A percentile compares a stretch with the other conserved stretches of the same genome.
Conservation (phyloP, 2,329 filamentous ascomycete species). For the Hansfordia pulvinata region DNA sequence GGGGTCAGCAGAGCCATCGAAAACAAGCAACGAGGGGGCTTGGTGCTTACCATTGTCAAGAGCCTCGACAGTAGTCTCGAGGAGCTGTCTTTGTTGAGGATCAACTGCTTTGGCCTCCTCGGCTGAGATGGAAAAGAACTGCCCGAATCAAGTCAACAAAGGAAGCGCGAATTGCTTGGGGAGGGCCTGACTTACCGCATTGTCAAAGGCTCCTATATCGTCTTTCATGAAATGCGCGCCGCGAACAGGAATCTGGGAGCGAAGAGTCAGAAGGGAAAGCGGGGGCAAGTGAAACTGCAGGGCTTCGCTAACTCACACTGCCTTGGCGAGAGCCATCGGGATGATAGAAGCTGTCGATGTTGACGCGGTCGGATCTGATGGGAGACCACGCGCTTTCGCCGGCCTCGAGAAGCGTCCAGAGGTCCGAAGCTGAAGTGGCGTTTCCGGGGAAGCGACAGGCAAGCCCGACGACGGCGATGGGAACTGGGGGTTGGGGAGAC, state of each 20-base stretch:
- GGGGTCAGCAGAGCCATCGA: background rate
- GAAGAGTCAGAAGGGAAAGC: too few relatives aligned
- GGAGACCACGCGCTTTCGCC: too few relatives aligned
- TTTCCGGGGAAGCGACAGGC: constrained; percentile 2
- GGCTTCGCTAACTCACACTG: too few relatives aligned
- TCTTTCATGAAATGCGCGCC: constrained; percentile 37
- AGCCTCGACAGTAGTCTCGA: constrained; percentile 10
- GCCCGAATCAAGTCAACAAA: too few relatives aligned
- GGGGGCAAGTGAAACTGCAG: too few relatives aligned
- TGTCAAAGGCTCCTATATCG: constrained; percentile 33
- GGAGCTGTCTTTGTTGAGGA: background rate
- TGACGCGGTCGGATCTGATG: too few relatives aligned
- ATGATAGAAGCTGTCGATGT: too few relatives aligned
- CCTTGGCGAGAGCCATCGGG: too few relatives aligned
- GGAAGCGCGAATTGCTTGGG: too few relatives aligned
- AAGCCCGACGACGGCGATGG: constrained; percentile 3
- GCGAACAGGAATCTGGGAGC: constrained; percentile 27
- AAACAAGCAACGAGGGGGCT: background rate
- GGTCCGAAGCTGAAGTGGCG: background rate
- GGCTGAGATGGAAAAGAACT: background rate
- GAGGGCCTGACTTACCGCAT: constrained; percentile 22
- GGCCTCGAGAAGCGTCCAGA: background rate
- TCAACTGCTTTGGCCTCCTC: background rate
- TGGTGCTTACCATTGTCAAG: constrained; percentile 9
- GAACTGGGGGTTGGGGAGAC: too few relatives aligned